Base-by-base conservation (phyloP, 352 stramenopile species). In the Globisporangium mamillatum region DNA sequence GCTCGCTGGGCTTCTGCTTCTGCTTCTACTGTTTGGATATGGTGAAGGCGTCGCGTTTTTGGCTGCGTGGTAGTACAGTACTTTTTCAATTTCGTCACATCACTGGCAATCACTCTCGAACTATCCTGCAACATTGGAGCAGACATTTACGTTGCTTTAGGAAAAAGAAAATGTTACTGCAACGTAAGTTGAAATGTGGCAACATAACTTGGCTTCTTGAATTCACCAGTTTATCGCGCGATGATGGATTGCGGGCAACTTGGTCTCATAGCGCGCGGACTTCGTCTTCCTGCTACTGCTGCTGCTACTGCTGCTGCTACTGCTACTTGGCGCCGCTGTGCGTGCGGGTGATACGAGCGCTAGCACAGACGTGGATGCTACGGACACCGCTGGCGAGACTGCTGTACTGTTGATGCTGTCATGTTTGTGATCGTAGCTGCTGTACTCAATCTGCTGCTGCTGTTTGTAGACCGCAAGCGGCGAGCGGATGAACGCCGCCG, bases 401-500 rank as follows among this genome's bases (percentile, higher is more conserved):
- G 0, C 16, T 14, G 8, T 55, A n/a, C 7, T 36, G 46, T 5
- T 34, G 8, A 16, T 24, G 10, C 4, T 58, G 1, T 16, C 18
- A n/a, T 52, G 18, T 52, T 22, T 52, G 44, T 52, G 18, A 22
- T 22, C 18, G 5, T 50, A 50, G 44, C 44, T 22, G 44, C 5
- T 8, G 18, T 55, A 14, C 18, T 34, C 25, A 48, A 20, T 22
- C 24, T 41, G 32, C 52, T 41, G 34, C 46, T 66, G 57, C 32
- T 70, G 56, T 60, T 70, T 71, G 57, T 71, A 76, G 18, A 41
- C 62, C 8, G 34, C 67, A 2, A 62, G 65, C 1, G 75, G 75
- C 46, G 67, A 59, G 16, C 64, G 55, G 22, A 79, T 67, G 25
- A 68, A 57, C 29, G 64, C 50, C n/a, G 14, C 2, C 1, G 59